A percentile compares a stretch with the other conserved stretches of the same genome.
Evolutionary conservation across 1,284 basidiomycete species (phyloP).

Genomic region (Cryptococcus amylolentus): DNA sequence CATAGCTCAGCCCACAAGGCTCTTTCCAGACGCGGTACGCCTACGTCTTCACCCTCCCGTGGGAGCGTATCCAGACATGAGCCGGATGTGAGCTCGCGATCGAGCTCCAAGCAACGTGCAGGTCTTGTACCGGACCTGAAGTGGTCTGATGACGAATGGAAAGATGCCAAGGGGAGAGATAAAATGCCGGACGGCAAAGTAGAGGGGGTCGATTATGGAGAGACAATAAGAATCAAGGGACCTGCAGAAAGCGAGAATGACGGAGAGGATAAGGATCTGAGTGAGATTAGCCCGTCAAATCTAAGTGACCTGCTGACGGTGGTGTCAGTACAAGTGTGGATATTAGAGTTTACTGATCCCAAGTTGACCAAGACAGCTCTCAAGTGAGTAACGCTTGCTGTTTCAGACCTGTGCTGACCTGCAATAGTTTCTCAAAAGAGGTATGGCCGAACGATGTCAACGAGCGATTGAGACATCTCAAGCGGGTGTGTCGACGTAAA

Average conservation of each 20-base stretch:
- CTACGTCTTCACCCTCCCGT: conserved; percentile 24
- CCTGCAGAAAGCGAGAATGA: conserved; percentile 37
- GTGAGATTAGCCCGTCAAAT: conserved; percentile 23
- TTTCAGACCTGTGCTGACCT: background rate
- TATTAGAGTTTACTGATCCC: conserved; percentile 72
- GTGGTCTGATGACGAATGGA: conserved; percentile 24
- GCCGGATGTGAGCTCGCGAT: background rate
- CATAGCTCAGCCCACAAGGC: background rate
- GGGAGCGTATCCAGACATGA: background rate
- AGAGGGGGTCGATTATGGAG: conserved; percentile 17
- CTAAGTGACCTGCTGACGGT: conserved; percentile 6
- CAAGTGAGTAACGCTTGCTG: conserved; percentile 55
- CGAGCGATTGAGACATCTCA: conserved; percentile 66
- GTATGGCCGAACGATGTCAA: conserved; percentile 54
- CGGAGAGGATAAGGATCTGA: conserved; percentile 23
- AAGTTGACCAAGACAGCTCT: conserved; percentile 62
- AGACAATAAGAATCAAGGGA: conserved; percentile 31
- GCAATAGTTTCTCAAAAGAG: conserved; percentile 28
- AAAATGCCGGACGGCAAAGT: conserved; percentile 4
- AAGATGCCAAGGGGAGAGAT: conserved; percentile 10
- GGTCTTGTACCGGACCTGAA: conserved; percentile 28
- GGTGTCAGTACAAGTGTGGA: conserved; percentile 67
- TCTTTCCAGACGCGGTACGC: conserved; percentile 20
- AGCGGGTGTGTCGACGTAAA: conserved; percentile 62
- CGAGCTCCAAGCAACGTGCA: conserved; percentile 5